Evolutionary conservation across 768 basidiomycete genomes (phyloP).

Genomic region (Rhizopogon rudus): DNA sequence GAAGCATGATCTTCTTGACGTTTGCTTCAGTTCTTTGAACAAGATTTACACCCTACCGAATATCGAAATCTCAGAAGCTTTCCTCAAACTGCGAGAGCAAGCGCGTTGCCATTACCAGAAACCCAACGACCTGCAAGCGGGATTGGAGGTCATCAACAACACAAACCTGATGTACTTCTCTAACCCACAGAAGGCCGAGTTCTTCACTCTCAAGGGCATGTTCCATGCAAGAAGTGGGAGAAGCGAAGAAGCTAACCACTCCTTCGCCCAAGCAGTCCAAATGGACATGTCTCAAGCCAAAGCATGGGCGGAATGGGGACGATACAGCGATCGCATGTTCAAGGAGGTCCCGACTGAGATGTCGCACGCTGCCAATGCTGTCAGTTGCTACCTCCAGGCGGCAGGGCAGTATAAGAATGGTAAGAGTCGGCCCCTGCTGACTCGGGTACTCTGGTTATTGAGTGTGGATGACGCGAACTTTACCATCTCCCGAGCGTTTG

Average conservation of each 20-base stretch:
- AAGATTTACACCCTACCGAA: constrained; percentile 99
- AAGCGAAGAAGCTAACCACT: constrained; percentile 83
- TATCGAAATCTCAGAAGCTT: constrained; percentile 99
- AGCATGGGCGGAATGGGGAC: constrained; percentile 98
- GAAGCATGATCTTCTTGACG: constrained; percentile 94
- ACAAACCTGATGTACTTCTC: constrained; percentile 99
- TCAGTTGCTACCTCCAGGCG: constrained; percentile 97
- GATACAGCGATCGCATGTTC: constrained; percentile 90
- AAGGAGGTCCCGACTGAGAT: constrained; percentile 76
- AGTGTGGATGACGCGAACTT: constrained; percentile 80
- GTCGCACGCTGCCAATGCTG: constrained; percentile 80
- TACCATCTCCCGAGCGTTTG: constrained; percentile 77
- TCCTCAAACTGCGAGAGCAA: constrained; percentile 97
- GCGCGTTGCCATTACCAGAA: constrained; percentile 98
- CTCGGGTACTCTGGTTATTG: constrained; percentile 93
- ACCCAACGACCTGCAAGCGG: constrained; percentile 87
- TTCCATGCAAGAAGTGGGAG: constrained; percentile 87
- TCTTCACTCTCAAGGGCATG: constrained; percentile 98
- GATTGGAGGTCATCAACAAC: constrained; percentile 98
- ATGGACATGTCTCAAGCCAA: constrained; percentile 93
- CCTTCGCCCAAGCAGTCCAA: constrained; percentile 94
- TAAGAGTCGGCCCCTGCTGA: constrained; percentile 87
- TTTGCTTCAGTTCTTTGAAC: constrained; percentile 89
- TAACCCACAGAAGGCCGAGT: constrained; percentile 91
- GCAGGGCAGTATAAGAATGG: constrained; percentile 92